Percentiles rank a stretch among this genome's conserved stretches.
Evolutionary conservation across 306 rosid genomes (phyloP).

Genomic region (Fragaria ananassa): DNA sequence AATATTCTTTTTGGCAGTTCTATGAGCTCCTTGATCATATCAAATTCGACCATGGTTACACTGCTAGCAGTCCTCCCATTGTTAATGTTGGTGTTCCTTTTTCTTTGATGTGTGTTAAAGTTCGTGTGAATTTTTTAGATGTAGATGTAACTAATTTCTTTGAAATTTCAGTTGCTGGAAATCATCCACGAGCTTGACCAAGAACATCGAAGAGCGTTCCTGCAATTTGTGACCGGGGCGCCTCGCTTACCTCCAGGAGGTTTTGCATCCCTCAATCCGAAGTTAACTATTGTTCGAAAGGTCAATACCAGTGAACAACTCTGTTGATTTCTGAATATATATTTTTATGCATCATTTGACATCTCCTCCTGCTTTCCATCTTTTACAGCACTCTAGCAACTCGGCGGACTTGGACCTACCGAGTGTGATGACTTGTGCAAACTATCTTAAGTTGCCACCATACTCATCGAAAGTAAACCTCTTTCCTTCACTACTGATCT

Average conservation of each 20-base stretch:
- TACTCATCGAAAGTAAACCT: constrained; percentile 75
- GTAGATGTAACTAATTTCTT: constrained; percentile 13
- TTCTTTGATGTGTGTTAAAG: neutral
- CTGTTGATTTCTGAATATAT: neutral
- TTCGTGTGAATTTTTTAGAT: constrained; percentile 10
- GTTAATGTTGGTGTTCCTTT: constrained; percentile 49
- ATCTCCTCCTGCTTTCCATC: constrained; percentile 8
- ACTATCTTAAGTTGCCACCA: constrained; percentile 94
- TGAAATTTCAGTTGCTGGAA: constrained; percentile 70
- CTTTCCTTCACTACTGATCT: constrained; percentile 16
- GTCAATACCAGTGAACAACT: constrained; percentile 26
- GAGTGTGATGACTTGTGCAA: constrained; percentile 99
- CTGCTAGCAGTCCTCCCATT: constrained; percentile 91
- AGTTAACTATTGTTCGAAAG: constrained; percentile 91
- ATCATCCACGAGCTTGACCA: constrained; percentile 65
- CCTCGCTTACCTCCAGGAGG: constrained; percentile 98
- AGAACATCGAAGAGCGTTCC: constrained; percentile 72
- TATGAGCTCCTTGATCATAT: constrained; percentile 80
- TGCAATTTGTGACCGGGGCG: constrained; percentile 96
- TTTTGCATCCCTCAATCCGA: constrained; percentile 91
- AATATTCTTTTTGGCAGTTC: constrained; percentile 42
- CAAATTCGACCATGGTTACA: constrained; percentile 96
- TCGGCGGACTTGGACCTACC: constrained; percentile 76
- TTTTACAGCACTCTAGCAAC: constrained; percentile 68
- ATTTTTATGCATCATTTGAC: constrained; percentile 9